Conservation (phyloP, 2,329 filamentous ascomycete genomes). For the Diaporthe helianthi region DNA sequence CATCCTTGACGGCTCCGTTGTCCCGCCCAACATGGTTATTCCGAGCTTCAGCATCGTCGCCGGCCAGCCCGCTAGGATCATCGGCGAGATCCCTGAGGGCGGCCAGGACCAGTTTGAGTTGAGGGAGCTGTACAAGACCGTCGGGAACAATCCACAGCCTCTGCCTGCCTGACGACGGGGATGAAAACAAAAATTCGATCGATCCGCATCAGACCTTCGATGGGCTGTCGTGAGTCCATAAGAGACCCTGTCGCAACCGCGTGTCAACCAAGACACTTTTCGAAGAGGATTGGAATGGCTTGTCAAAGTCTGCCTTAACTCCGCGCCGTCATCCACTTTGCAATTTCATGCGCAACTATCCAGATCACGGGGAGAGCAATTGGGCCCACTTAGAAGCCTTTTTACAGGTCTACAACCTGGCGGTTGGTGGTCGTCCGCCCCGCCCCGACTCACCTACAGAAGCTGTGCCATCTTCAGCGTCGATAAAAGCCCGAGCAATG, state of each 20-base stretch:
- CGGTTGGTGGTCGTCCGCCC: neutral
- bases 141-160: conserved; percentile 62
- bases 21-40: conserved; percentile 89
- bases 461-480: neutral
- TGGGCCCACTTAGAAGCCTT: neutral
- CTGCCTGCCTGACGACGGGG: conserved; percentile 42
- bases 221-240: neutral
- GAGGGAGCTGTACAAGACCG: conserved; percentile 68
- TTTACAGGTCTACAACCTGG: neutral
- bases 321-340: neutral
- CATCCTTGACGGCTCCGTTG: conserved; percentile 82
- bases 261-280: neutral
- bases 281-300: neutral
- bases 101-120: conserved; percentile 70
- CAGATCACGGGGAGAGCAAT: neutral
- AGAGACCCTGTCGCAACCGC: no score
- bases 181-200: neutral
- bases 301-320: no score
- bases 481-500: neutral
- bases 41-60: conserved; percentile 93
- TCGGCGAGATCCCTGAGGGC: conserved; percentile 82
- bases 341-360: no score
- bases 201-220: neutral
- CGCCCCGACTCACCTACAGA: no score
- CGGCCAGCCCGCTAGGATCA: conserved; percentile 77